Evolutionary conservation across 75 land plant genomes (phyloP).

Genomic region (Cunninghamia lanceolata): DNA sequence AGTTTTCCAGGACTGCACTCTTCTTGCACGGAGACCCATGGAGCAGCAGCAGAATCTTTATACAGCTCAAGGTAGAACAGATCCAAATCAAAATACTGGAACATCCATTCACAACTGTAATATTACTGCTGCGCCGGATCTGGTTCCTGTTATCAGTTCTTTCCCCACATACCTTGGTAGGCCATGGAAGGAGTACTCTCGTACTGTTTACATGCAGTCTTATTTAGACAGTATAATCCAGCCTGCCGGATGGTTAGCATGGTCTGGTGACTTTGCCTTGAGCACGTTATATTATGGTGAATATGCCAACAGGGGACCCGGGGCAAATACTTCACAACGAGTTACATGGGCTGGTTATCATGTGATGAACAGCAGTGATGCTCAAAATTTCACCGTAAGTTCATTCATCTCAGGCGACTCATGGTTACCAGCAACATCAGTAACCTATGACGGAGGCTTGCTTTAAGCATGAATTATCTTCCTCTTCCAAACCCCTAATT

Average conservation of each 20-base stretch:
- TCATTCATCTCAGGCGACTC: constrained; percentile 25
- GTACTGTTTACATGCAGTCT: constrained; percentile 52
- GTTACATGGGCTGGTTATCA: constrained; percentile 30
- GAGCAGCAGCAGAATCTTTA: constrained; percentile 33
- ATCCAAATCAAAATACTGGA: constrained; percentile 45
- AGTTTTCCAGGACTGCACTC: constrained; percentile 50
- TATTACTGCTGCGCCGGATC: constrained; percentile 35
- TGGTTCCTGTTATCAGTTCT: constrained; percentile 8
- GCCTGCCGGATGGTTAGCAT: constrained; percentile 63
- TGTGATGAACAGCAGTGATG: neutral
- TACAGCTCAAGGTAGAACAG: constrained; percentile 57
- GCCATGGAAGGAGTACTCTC: constrained; percentile 70
- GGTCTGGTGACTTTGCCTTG: constrained; percentile 39
- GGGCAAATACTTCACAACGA: constrained; percentile 6
- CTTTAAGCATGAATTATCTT: neutral
- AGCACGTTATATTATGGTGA: constrained; percentile 59
- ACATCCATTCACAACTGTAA: constrained; percentile 56
- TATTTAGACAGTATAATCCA: constrained; percentile 43
- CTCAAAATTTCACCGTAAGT: constrained; percentile 20
- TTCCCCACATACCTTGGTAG: constrained; percentile 59
- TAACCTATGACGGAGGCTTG: neutral
- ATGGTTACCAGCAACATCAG: constrained; percentile 23
- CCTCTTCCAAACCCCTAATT: too few relatives aligned
- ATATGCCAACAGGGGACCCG: constrained; percentile 25
- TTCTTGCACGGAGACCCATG: constrained; percentile 32